Conservation (phyloP, 257 asterid species). For the Jacaranda mimosifolia region DNA sequence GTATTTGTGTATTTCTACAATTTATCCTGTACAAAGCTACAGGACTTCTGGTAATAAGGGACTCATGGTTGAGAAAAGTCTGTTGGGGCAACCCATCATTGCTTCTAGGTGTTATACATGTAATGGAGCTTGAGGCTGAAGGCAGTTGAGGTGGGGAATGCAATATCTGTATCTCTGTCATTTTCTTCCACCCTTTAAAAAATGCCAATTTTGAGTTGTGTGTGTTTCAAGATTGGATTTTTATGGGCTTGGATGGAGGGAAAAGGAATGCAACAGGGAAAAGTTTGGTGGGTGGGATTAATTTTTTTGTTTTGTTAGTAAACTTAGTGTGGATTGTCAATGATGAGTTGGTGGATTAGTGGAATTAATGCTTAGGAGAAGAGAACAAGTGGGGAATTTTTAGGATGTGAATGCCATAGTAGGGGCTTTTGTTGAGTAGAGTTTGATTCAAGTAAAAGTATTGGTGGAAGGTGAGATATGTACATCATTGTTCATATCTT, state of each 20-base stretch:
- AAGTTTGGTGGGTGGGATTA: slow-evolving; percentile 55
- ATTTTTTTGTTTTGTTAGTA: slow-evolving; percentile 18
- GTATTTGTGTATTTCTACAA: not conserved
- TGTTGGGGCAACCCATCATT: slow-evolving; percentile 60
- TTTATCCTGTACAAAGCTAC: slow-evolving; percentile 38
- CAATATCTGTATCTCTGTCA: slow-evolving; percentile 58
- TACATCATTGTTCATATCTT: slow-evolving; percentile 46
- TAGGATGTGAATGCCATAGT: slow-evolving; percentile 7
- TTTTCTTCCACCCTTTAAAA: slow-evolving; percentile 40
- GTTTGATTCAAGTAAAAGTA: slow-evolving; percentile 67
- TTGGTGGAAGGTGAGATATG: slow-evolving; percentile 60
- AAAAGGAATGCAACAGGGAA: slow-evolving; percentile 28
- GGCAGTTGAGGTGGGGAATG: slow-evolving; percentile 53
- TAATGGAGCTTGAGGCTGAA: slow-evolving; percentile 53
- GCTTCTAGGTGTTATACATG: slow-evolving; percentile 29
- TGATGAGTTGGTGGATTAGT: slow-evolving; percentile 35
- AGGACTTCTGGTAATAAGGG: slow-evolving; percentile 29
- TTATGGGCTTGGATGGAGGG: slow-evolving; percentile 27
- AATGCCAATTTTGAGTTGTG: slow-evolving; percentile 37
- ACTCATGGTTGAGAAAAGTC: slow-evolving; percentile 26
- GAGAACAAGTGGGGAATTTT: slow-evolving; percentile 3
- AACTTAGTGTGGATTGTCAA: slow-evolving; percentile 29
- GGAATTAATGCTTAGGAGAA: not conserved
- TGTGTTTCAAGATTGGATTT: slow-evolving; percentile 50
- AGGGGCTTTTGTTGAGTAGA: slow-evolving; percentile 45